Base-by-base conservation (phyloP, 1,284 basidiomycete species). In the Apiotrichum laibachii region DNA sequence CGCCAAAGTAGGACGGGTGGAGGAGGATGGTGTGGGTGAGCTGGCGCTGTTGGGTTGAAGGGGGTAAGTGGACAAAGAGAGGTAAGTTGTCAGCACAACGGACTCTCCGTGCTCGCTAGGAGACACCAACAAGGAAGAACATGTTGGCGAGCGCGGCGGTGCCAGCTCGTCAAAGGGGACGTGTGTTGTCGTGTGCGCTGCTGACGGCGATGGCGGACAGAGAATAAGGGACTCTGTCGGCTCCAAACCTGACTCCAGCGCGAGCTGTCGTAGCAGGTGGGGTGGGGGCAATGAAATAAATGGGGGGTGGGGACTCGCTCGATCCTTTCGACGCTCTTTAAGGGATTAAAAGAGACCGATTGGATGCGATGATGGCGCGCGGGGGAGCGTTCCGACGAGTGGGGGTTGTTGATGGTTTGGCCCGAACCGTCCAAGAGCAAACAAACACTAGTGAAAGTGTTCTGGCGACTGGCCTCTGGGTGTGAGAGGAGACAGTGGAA, bases 1-100 rank as follows among this genome's bases (percentile, higher is more conserved):
- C 92, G 16, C 95, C 95, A 76, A 98, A 99, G 80, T 95, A 99
- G 22, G 94, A 97, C 16, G 95, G 95, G 76, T 98, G 95, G 31
- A 99, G 84, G 54, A 94, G 86, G 73, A 98, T 95, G 7, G 92
- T 93, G 78, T 98, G 92, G 33, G 90, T 91, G 35, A 98, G 85
- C 75, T 93, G 88, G 84, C 96, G 95, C 91, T 94, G 74, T 57
- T 53, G 54, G 49, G 37, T 19, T 19, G 33, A 55, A 37, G 50
- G 46, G 50, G 34, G 47, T 46, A 34, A 50, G 49, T 45, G 33
- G 13, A 44, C 49, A 34, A 43, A 44, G 39, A 12, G 33, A 31
- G 61, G 56, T 21, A 49, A 65, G 33, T 59, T 65, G 72, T 69
- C 67, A 69, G 65, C 67, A 50, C 49, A 50, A 26, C 40, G 49